phyloP scores from a whole-genome alignment of 129 eudicot species.

The Helichrysum umbraculigerum region DNA sequence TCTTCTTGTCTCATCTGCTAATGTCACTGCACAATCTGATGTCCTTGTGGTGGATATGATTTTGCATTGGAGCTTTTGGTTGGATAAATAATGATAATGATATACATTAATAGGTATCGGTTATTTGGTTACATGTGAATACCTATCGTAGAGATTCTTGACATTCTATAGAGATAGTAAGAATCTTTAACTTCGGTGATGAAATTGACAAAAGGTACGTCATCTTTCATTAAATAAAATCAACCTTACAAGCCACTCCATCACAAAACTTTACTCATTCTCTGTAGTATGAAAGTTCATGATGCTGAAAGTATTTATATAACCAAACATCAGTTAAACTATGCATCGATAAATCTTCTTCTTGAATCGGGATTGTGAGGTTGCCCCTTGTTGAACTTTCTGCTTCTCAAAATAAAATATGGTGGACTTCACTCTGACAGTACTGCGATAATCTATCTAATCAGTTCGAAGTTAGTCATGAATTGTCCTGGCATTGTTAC shows the following conservation, averaged over 20 bases:
- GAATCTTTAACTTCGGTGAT: constrained; percentile 72
- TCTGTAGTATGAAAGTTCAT: constrained; percentile 3
- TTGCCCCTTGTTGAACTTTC: constrained; percentile 55
- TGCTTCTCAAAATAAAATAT: constrained; percentile 28
- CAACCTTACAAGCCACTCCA: background rate
- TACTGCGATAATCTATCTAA: constrained; percentile 32
- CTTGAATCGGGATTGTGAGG: constrained; percentile 61
- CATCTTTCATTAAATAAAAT: constrained; percentile 5
- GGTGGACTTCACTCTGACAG: constrained; percentile 33
- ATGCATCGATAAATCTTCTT: background rate
- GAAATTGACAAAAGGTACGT: constrained; percentile 78
- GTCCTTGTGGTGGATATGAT: constrained; percentile 85
- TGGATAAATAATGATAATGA: constrained; percentile 13
- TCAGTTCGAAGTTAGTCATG: constrained; percentile 22
- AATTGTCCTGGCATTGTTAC: background rate
- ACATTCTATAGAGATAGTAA: constrained; percentile 63
- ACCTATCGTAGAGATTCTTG: constrained; percentile 60
- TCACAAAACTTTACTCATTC: background rate
- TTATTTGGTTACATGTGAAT: constrained; percentile 81
- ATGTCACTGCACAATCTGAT: constrained; percentile 75
- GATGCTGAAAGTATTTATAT: background rate
- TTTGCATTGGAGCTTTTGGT: background rate
- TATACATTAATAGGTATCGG: constrained; percentile 58
- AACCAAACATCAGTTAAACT: background rate
- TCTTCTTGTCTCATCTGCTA: constrained; percentile 76